Evolutionary conservation across 768 basidiomycete species (phyloP).

Genomic region (Rhodotorula graminis): DNA sequence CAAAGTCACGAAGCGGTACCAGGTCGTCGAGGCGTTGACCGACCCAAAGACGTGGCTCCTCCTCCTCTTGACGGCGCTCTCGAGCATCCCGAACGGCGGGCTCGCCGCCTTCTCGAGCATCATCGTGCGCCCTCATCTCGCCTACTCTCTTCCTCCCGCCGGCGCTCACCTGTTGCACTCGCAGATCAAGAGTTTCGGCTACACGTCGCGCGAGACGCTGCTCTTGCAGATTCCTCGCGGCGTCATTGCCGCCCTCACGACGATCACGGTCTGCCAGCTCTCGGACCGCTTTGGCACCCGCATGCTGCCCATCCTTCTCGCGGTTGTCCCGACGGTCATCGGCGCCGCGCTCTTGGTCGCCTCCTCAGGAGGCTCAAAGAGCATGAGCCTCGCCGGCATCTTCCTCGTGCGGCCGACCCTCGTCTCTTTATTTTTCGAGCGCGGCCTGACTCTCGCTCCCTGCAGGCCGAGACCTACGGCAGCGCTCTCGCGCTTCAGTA

Average conservation of each 20-base stretch:
- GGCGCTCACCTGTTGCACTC: not conserved
- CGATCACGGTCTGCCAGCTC: conserved; percentile 46
- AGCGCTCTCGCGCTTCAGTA: conserved; percentile 60
- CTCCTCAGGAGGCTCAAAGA: conserved; percentile 51
- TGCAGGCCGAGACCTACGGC: conserved; percentile 54
- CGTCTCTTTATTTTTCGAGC: not conserved
- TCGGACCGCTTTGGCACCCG: not conserved
- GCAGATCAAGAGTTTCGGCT: conserved; percentile 35
- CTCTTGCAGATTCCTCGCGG: conserved; percentile 61
- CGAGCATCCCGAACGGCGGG: conserved; percentile 52
- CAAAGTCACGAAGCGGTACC: conserved; percentile 58
- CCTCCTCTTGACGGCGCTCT: conserved; percentile 52
- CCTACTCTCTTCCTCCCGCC: conserved; percentile 47
- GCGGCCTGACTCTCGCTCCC: conserved; percentile 43
- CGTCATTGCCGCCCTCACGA: conserved; percentile 53
- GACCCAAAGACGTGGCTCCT: conserved; percentile 64
- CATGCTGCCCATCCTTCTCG: conserved; percentile 13
- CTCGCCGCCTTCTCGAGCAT: not conserved
- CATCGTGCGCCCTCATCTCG: conserved; percentile 38
- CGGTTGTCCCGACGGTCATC: conserved; percentile 50
- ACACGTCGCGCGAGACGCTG: conserved; percentile 59
- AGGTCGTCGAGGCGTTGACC: conserved; percentile 55
- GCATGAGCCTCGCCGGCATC: conserved; percentile 57
- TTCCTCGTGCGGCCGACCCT: not conserved
- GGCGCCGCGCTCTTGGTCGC: conserved; percentile 59